These are phyloP conservation scores for Cryptosporidium xiaoi DNA, from an alignment of 169 alveolate genomes.

Conservation along the genomic window DNA sequence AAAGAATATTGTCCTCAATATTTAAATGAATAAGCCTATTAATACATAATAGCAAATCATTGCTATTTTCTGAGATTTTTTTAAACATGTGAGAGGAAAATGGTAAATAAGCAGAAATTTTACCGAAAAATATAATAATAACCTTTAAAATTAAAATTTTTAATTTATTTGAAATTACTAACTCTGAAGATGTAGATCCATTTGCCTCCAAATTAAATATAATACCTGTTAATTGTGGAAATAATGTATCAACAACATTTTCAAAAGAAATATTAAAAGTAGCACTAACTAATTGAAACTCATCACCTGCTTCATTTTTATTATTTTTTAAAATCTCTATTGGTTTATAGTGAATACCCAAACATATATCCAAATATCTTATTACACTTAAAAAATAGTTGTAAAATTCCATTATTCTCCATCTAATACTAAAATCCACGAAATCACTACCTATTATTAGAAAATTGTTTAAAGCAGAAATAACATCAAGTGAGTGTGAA, in stretches of 20 bases:
- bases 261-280: conserved; percentile 19
- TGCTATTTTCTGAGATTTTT: conserved; percentile 1
- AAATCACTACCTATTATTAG: background rate
- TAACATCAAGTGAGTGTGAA: conserved; percentile 7
- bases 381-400: conserved; percentile 16
- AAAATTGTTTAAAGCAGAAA: background rate
- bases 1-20: background rate
- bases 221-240: background rate
- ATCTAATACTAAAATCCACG: conserved; percentile 5
- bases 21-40: background rate
- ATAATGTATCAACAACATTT: conserved; percentile 7
- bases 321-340: background rate
- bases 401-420: conserved; percentile 22
- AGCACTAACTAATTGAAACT: conserved; percentile 10
- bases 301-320: background rate
- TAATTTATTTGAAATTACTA: background rate
- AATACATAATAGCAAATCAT: background rate
- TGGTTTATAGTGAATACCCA: conserved; percentile 33
- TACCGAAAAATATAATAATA: conserved; percentile 21
- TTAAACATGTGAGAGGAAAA: conserved; percentile 8
- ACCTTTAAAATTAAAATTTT: background rate
- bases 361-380: conserved; percentile 17
- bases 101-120: conserved; percentile 22
- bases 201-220: conserved; percentile 4
- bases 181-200: background rate